Evolutionary conservation across 1,139 yeast genomes (phyloP).

Genomic region (Schwanniomyces etchellsii): DNA sequence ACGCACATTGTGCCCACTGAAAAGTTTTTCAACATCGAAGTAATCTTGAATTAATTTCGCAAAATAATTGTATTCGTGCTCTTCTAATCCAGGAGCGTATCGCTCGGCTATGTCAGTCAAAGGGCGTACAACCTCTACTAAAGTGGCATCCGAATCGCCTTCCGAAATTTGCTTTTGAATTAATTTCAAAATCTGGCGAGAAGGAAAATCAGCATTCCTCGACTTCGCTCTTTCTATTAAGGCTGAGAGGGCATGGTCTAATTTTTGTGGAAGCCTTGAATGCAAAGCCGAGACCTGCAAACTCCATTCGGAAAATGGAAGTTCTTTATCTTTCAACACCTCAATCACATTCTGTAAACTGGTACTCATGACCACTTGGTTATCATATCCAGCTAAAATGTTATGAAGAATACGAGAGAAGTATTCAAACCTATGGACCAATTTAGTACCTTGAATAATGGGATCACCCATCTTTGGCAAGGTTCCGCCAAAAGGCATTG

Average conservation of each 20-base stretch:
- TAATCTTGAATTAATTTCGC: constrained; percentile 67
- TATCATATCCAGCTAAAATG: constrained; percentile 86
- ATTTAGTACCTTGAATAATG: constrained; percentile 73
- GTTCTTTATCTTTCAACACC: constrained; percentile 68
- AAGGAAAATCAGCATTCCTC: constrained; percentile 86
- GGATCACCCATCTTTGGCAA: constrained; percentile 87
- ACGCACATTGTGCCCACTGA: constrained; percentile 68
- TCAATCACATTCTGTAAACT: constrained; percentile 70
- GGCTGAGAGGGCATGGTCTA: constrained; percentile 62
- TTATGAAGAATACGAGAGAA: constrained; percentile 59
- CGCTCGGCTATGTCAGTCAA: constrained; percentile 63
- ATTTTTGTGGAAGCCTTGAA: constrained; percentile 75
- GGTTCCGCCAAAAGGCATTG: constrained; percentile 91
- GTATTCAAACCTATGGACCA: constrained; percentile 66
- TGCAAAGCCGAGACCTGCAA: constrained; percentile 85
- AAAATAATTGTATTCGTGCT: constrained; percentile 78
- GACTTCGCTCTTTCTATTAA: constrained; percentile 63
- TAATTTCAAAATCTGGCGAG: constrained; percentile 67
- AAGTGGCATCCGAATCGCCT: constrained; percentile 43
- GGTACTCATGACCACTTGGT: constrained; percentile 86
- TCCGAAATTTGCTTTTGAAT: constrained; percentile 50
- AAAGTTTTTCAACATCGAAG: constrained; percentile 69
- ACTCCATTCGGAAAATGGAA: constrained; percentile 93
- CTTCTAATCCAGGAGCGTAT: constrained; percentile 70
- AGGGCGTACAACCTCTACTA: constrained; percentile 63